phyloP scores from a whole-genome alignment of 768 basidiomycete species.

The Neoboletus subvelutipes region DNA sequence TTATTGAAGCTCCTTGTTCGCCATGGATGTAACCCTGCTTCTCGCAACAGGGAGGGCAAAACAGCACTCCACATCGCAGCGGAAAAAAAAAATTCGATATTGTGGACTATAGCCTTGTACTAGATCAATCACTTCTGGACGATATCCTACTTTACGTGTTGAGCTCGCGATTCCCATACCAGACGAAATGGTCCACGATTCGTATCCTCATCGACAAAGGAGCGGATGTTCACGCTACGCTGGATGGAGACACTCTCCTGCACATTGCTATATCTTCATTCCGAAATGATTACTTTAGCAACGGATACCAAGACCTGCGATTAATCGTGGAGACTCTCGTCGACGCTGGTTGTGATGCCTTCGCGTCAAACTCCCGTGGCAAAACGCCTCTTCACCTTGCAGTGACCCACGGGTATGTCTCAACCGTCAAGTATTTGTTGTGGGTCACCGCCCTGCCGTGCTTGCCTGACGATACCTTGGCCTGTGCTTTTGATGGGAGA shows the following conservation, averaged over 20 bases:
- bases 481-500: not conserved
- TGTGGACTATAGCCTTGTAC: not conserved
- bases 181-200: not conserved
- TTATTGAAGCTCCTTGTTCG: not conserved
- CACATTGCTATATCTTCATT: not conserved
- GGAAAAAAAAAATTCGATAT: not conserved
- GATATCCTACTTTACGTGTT: slow-evolving; percentile 3
- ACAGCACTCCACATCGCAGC: not conserved
- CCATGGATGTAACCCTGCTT: not conserved
- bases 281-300: no score
- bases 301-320: rapidly evolving
- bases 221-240: not conserved
- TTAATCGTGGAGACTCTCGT: not conserved
- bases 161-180: not conserved
- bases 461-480: not conserved
- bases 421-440: not conserved
- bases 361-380: not conserved
- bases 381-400: slow-evolving; percentile 6
- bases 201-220: not conserved
- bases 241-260: not conserved
- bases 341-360: slow-evolving; percentile 1
- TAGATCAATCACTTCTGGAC: not conserved
- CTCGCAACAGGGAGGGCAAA: not conserved
- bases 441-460: not conserved
- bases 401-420: not conserved